A percentile compares a stretch with the other conserved stretches of the same genome.
phyloP scores from a whole-genome alignment of 2,329 filamentous ascomycete species.

The Cytospora piceicola region DNA sequence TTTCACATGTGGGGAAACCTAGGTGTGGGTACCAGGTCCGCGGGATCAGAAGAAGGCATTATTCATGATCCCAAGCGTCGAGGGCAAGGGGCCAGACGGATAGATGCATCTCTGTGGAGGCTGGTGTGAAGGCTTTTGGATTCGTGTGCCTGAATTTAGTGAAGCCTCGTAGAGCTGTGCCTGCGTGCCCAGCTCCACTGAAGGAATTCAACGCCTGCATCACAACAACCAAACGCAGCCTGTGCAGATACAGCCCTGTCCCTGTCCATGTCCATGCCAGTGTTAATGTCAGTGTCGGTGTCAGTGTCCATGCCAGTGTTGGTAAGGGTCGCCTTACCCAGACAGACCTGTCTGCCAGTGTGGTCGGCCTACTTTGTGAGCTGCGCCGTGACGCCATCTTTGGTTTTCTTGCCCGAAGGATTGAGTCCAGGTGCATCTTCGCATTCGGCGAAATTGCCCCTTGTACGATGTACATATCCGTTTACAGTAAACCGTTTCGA shows the following conservation, averaged over 20 bases:
- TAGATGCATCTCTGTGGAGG: conserved; percentile 1
- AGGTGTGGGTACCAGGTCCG: neutral
- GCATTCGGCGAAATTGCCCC: neutral
- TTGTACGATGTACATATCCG: neutral
- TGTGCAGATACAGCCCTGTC: conserved; percentile 16
- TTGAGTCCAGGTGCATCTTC: neutral
- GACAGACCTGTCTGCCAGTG: neutral
- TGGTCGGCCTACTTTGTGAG: neutral
- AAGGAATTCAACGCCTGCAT: neutral
- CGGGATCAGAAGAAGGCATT: neutral
- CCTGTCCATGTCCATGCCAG: too few relatives aligned
- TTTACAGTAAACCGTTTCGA: neutral
- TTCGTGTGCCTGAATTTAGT: conserved; percentile 13
- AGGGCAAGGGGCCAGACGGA: conserved; percentile 6
- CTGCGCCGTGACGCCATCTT: conserved; percentile 15
- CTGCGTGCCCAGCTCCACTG: conserved; percentile 21
- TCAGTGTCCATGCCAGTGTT: neutral
- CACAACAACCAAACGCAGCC: conserved; percentile 10
- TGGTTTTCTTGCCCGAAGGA: neutral
- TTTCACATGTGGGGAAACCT: neutral
- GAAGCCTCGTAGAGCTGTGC: neutral
- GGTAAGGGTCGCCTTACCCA: neutral
- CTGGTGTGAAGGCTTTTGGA: neutral
- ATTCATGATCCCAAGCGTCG: neutral
- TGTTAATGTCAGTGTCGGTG: neutral